These are phyloP conservation scores for Aristolochia fimbriata DNA, from an alignment of 164 flowering plant genomes.

Conservation along the genomic window DNA sequence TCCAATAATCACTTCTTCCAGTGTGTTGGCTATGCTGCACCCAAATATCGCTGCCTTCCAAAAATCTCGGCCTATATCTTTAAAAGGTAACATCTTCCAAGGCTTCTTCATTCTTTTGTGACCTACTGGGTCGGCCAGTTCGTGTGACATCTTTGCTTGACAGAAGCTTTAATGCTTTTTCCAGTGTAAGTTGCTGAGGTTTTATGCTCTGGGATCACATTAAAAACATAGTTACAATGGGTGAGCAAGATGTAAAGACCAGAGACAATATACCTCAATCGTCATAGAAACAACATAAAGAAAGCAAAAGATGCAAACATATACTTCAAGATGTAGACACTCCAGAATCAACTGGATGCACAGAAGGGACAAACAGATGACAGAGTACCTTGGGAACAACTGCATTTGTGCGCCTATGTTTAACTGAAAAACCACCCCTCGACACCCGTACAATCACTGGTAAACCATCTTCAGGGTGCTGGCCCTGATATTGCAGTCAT, in stretches of 20 bases:
- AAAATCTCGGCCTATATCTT: too few relatives aligned
- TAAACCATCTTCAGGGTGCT: slow-evolving; percentile 64
- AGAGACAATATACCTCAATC: neutral
- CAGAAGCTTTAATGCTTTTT: slow-evolving; percentile 58
- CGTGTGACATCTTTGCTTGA: slow-evolving; percentile 32
- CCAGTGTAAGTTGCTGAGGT: slow-evolving; percentile 45
- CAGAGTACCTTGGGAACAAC: slow-evolving; percentile 66
- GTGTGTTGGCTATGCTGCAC: too few relatives aligned
- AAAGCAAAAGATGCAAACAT: neutral
- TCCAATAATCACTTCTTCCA: too few relatives aligned
- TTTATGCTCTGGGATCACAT: slow-evolving; percentile 33
- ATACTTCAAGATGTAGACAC: neutral
- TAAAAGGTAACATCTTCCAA: neutral
- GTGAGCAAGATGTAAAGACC: too few relatives aligned
- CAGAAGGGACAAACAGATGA: neutral
- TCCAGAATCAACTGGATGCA: neutral
- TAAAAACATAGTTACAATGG: neutral
- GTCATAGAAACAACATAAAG: neutral
- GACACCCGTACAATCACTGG: slow-evolving; percentile 53
- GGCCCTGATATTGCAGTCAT: slow-evolving; percentile 37
- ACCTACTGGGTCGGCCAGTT: slow-evolving; percentile 56
- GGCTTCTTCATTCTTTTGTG: slow-evolving; percentile 25
- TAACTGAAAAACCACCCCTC: slow-evolving; percentile 51
- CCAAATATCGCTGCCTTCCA: too few relatives aligned
- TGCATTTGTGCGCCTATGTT: slow-evolving; percentile 50